phyloP scores from a whole-genome alignment of 1,139 yeast species.

The Yamadazyma atmosphaerica region DNA sequence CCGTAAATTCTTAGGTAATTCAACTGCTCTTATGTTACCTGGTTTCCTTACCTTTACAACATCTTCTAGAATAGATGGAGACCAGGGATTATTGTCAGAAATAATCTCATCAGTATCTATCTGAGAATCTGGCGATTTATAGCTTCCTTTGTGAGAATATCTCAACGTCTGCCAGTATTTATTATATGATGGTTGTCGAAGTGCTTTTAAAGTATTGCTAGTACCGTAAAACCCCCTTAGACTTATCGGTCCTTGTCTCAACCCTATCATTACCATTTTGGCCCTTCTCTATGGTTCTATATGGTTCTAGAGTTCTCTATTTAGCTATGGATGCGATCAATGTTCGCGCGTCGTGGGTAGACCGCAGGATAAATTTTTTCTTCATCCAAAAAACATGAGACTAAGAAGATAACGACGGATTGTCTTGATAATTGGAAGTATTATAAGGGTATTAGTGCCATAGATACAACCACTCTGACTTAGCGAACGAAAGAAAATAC shows the following conservation, averaged over 20 bases:
- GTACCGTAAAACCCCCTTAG: too few species aligned
- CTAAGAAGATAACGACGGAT: background rate
- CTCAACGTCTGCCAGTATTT: background rate
- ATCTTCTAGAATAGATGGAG: conserved; percentile 45
- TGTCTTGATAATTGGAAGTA: too few species aligned
- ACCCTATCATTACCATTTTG: too few species aligned
- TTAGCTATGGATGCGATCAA: background rate
- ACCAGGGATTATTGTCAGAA: conserved; percentile 50
- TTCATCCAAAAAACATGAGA: background rate
- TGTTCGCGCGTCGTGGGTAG: background rate
- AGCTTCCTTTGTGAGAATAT: conserved; percentile 18
- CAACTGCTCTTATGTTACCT: conserved; percentile 24
- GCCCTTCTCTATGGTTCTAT: too few species aligned
- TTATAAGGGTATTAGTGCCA: background rate
- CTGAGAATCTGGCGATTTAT: conserved; percentile 32
- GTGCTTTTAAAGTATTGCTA: too few species aligned
- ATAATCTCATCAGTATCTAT: conserved; percentile 45
- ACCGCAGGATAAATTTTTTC: background rate
- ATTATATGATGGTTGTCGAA: too few species aligned
- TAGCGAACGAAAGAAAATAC: too few species aligned
- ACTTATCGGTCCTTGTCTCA: too few species aligned
- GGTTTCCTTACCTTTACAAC: conserved; percentile 31
- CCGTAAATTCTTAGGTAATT: conserved; percentile 44
- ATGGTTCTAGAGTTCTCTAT: too few species aligned
- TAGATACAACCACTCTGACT: too few species aligned